Conservation (phyloP, 208 protist genomes). For the Acanthamoeba healyi region DNA sequence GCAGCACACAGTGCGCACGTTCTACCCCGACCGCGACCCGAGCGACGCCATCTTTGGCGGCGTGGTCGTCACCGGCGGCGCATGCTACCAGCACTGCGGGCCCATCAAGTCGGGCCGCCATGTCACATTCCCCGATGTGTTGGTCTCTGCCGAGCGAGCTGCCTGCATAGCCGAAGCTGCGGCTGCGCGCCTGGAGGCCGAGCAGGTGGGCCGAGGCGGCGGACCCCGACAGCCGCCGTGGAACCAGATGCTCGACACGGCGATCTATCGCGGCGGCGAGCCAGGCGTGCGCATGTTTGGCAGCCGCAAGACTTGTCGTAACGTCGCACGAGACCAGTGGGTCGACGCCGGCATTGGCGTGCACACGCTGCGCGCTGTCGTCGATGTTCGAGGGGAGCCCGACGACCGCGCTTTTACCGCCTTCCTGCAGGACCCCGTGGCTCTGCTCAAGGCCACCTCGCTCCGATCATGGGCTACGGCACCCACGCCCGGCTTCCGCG, state of each 20-base stretch:
- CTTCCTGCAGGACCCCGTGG: not conserved
- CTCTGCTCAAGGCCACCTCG: not conserved
- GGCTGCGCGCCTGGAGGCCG: not conserved
- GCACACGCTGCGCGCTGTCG: conserved; percentile 35
- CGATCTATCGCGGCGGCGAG: conserved; percentile 17
- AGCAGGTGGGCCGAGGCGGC: not conserved
- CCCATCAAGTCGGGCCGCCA: conserved; percentile 41
- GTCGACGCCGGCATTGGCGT: conserved; percentile 24
- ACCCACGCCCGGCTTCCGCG: not conserved
- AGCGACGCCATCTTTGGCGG: not conserved
- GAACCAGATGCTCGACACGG: conserved; percentile 43
- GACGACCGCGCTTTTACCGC: not conserved
- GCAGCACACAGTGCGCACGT: not conserved
- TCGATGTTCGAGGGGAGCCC: not conserved
- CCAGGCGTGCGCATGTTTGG: conserved; percentile 67
- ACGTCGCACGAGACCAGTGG: not conserved
- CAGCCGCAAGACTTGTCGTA: conserved; percentile 7
- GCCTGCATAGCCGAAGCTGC: not conserved
- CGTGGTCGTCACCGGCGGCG: not conserved
- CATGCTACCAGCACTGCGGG: not conserved
- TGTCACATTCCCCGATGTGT: conserved; percentile 24
- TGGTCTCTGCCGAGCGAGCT: conserved; percentile 22
- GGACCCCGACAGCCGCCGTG: not conserved
- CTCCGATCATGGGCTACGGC: conserved; percentile 3
- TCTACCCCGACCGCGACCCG: not conserved